Evolutionary conservation across 2,329 filamentous ascomycete genomes (phyloP).

Genomic region (Dothistroma pini): DNA sequence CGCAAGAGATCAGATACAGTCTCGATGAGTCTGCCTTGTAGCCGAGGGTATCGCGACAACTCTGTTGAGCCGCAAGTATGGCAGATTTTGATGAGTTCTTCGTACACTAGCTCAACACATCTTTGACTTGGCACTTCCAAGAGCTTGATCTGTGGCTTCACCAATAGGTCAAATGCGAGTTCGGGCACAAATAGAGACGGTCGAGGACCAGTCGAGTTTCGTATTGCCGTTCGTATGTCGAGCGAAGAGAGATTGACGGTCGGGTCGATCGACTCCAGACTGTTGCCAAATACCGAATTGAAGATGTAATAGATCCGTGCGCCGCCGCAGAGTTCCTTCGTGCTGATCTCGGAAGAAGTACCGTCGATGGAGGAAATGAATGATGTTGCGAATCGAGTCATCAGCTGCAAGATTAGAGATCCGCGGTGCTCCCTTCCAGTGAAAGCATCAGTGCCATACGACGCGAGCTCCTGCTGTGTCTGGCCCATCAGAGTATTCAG

Average conservation of each 20-base stretch:
- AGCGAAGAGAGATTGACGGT: constrained; percentile 91
- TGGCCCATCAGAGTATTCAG: constrained; percentile 99
- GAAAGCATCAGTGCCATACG: constrained; percentile 97
- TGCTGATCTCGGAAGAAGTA: constrained; percentile 97
- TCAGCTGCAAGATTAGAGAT: constrained; percentile 89
- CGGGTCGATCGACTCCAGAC: constrained; percentile 91
- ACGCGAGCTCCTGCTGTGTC: constrained; percentile 95
- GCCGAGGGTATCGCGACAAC: constrained; percentile 81
- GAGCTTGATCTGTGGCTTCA: constrained; percentile 98
- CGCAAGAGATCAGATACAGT: constrained; percentile 93
- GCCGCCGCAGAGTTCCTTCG: constrained; percentile 92
- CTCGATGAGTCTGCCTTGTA: constrained; percentile 96
- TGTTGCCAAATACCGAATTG: constrained; percentile 97
- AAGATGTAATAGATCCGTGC: constrained; percentile 98
- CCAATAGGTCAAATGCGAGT: constrained; percentile 92
- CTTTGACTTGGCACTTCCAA: constrained; percentile 91
- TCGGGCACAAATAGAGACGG: constrained; percentile 97
- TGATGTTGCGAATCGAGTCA: constrained; percentile 96
- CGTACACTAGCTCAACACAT: constrained; percentile 96
- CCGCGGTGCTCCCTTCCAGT: constrained; percentile 95
- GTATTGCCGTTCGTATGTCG: constrained; percentile 94
- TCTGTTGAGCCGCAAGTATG: constrained; percentile 97
- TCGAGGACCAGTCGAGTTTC: constrained; percentile 93
- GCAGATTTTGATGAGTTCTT: constrained; percentile 98
- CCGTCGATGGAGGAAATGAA: constrained; percentile 99